phyloP scores from a whole-genome alignment of 257 asterid genomes.

The Petunia axillaris region DNA sequence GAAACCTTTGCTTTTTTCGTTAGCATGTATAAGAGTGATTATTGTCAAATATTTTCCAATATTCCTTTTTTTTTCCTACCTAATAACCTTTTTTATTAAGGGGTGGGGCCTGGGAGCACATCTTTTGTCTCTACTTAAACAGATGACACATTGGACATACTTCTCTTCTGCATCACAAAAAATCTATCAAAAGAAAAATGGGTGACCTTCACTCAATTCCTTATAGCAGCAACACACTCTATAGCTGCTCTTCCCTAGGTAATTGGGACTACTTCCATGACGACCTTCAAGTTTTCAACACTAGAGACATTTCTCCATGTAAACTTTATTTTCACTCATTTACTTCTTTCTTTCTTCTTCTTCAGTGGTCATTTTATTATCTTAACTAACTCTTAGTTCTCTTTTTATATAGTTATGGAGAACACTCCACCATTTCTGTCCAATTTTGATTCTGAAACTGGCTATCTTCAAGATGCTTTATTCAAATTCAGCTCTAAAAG shows the following conservation, averaged over 20 bases:
- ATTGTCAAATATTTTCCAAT: too few relatives aligned
- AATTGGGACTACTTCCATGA: slow-evolving; percentile 47
- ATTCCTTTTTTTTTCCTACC: too few relatives aligned
- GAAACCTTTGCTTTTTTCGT: too few relatives aligned
- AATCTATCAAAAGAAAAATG: slow-evolving; percentile 30
- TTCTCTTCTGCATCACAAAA: background rate
- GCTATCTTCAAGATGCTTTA: slow-evolving; percentile 89
- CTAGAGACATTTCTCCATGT: slow-evolving; percentile 57
- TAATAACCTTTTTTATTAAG: too few relatives aligned
- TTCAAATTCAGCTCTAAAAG: slow-evolving; percentile 73
- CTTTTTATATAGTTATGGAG: slow-evolving; percentile 33
- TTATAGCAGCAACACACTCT: slow-evolving; percentile 40
- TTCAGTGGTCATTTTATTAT: background rate
- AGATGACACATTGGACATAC: slow-evolving; percentile 13
- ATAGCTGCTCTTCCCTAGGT: slow-evolving; percentile 38
- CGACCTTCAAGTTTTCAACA: slow-evolving; percentile 70
- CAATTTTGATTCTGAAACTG: slow-evolving; percentile 48
- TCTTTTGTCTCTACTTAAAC: slow-evolving; percentile 29
- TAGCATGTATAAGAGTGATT: too few relatives aligned
- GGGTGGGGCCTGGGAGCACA: background rate
- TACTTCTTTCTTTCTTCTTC: background rate
- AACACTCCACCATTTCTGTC: slow-evolving; percentile 47
- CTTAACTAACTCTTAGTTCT: too few relatives aligned
- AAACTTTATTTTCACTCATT: background rate
- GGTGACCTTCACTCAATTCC: slow-evolving; percentile 64